A percentile compares a stretch with the other conserved stretches of the same genome.
Evolutionary conservation across 2,329 filamentous ascomycete genomes (phyloP).

Genomic region (Nemania bipapillata): DNA sequence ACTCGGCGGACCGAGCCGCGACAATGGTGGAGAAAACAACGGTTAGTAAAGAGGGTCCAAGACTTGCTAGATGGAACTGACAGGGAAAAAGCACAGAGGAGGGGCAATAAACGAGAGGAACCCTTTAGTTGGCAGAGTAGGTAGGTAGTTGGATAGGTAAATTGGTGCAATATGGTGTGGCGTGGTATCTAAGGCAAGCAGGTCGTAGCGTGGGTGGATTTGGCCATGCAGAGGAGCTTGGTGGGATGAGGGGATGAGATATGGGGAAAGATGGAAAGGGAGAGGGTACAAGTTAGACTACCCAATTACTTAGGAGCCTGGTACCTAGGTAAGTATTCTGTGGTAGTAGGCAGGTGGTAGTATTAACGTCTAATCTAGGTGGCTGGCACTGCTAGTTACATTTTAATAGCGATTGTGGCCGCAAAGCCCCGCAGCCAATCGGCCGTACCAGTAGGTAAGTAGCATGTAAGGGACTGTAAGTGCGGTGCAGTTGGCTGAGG

Average conservation of each 20-base stretch:
- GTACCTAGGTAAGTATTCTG: background rate
- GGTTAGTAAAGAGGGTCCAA: background rate
- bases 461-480: too few species aligned
- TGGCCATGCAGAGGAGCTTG: background rate
- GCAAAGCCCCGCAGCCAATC: too few species aligned
- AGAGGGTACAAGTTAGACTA: background rate
- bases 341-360: background rate
- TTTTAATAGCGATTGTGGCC: too few species aligned
- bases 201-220: background rate
- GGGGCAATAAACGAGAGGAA: background rate
- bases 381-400: too few species aligned
- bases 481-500: too few species aligned
- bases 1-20: slow-evolving; percentile 20
- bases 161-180: background rate
- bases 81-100: background rate
- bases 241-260: background rate
- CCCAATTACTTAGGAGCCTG: too few species aligned
- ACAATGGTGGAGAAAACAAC: slow-evolving; percentile 3
- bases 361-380: background rate
- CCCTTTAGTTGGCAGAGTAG: background rate
- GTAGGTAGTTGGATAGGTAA: background rate
- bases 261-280: background rate
- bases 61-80: background rate
- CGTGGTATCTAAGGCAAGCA: background rate
- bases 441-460: too few species aligned